Evolutionary conservation across 257 asterid genomes (phyloP).

Genomic region (Solanum virginianum): DNA sequence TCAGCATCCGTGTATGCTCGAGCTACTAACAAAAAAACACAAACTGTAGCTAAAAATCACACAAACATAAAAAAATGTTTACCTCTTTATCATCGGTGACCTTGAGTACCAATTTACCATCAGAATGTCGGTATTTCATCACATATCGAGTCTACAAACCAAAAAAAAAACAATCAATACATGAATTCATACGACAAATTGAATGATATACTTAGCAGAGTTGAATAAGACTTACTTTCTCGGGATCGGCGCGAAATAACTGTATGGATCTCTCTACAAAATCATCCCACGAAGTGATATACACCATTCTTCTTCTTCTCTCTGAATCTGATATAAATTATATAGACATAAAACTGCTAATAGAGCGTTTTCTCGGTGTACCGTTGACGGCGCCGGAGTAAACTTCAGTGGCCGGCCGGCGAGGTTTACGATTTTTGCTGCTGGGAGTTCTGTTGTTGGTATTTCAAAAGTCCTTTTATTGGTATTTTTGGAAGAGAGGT

Average conservation of each 20-base stretch:
- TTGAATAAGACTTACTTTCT: slow-evolving; percentile 23
- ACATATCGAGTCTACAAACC: slow-evolving; percentile 56
- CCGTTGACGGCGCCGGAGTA: not conserved
- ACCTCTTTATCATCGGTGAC: slow-evolving; percentile 86
- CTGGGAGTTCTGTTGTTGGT: not conserved
- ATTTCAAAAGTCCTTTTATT: not conserved
- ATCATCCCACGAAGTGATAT: slow-evolving; percentile 73
- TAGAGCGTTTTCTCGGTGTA: not conserved
- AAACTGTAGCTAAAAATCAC: not conserved
- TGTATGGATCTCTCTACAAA: slow-evolving; percentile 61
- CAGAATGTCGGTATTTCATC: slow-evolving; percentile 85
- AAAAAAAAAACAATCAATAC: not conserved
- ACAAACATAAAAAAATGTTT: not conserved
- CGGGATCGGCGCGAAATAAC: slow-evolving; percentile 62
- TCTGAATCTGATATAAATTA: not conserved
- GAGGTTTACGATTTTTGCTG: not conserved
- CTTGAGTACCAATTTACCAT: slow-evolving; percentile 85
- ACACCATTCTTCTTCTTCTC: slow-evolving; percentile 34
- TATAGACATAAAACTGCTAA: not conserved
- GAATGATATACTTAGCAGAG: not conserved
- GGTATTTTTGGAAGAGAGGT: not conserved
- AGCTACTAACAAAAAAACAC: not conserved
- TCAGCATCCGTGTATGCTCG: not conserved
- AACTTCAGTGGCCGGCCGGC: not conserved
- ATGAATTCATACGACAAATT: not conserved